A percentile compares a stretch with the other conserved stretches of the same genome.
phyloP scores from a whole-genome alignment of 164 flowering plant genomes.

The Platanus orientalis region DNA sequence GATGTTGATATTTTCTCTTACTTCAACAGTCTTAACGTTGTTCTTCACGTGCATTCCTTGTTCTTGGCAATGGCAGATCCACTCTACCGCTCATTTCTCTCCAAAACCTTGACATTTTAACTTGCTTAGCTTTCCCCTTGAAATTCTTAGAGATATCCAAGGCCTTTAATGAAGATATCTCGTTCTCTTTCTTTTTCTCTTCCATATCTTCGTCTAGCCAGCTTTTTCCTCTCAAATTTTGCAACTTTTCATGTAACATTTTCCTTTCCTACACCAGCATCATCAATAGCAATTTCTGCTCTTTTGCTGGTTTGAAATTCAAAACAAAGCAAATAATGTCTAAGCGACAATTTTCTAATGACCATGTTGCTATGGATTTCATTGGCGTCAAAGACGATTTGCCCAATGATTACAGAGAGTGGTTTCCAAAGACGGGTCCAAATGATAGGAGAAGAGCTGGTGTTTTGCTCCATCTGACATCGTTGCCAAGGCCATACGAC shows the following conservation, averaged over 20 bases:
- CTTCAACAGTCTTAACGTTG: no score
- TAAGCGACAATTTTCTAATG: not conserved
- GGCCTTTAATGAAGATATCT: slow-evolving; percentile 13
- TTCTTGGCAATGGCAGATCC: slow-evolving; percentile 8
- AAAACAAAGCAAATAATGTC: not conserved
- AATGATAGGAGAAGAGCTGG: slow-evolving; percentile 66
- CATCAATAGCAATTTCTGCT: not conserved
- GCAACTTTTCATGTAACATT: slow-evolving; percentile 4
- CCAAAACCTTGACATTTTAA: not conserved
- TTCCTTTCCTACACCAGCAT: not conserved
- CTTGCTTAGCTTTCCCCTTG: not conserved
- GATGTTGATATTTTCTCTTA: no score
- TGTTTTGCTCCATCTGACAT: slow-evolving; percentile 85
- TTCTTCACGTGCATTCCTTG: not conserved
- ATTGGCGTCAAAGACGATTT: slow-evolving; percentile 57
- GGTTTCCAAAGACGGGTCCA: slow-evolving; percentile 43
- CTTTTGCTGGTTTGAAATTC: slow-evolving; percentile 2
- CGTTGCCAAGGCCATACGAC: slow-evolving; percentile 75
- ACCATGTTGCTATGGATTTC: not conserved
- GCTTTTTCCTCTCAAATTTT: slow-evolving; percentile 8
- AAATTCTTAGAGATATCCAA: no score
- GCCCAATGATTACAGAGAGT: slow-evolving; percentile 56
- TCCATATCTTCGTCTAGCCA: not conserved
- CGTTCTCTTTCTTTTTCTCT: slow-evolving; percentile 6
- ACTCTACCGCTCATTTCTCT: not conserved